Percentiles rank a stretch among this genome's conserved stretches.
Evolutionary conservation across 2,329 filamentous ascomycete genomes (phyloP).

Genomic region (Pyrenochaeta sp.): DNA sequence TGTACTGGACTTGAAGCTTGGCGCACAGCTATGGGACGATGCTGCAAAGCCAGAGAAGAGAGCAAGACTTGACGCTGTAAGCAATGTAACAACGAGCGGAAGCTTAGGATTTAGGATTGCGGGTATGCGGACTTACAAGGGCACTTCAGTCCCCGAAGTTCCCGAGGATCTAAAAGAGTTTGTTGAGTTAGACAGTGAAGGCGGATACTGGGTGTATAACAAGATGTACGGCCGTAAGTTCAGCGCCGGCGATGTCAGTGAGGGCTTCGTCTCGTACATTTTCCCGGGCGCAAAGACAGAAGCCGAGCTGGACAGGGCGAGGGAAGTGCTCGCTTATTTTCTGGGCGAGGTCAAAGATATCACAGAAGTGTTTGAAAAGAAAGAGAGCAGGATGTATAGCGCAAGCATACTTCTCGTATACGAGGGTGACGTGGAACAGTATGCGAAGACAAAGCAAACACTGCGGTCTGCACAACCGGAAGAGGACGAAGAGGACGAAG

Average conservation of each 20-base stretch:
- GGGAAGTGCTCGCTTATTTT: constrained; percentile 57
- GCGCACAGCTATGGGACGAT: constrained; percentile 85
- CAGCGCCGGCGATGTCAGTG: constrained; percentile 60
- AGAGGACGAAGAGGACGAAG: constrained; percentile 57
- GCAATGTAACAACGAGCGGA: constrained; percentile 66
- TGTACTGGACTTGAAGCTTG: constrained; percentile 92
- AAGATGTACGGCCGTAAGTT: constrained; percentile 72
- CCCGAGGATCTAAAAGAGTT: constrained; percentile 40
- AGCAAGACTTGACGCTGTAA: constrained; percentile 66
- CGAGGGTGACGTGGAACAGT: constrained; percentile 67
- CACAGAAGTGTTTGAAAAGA: constrained; percentile 64
- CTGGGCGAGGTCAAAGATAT: constrained; percentile 62
- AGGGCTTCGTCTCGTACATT: constrained; percentile 68
- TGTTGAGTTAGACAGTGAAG: constrained; percentile 54
- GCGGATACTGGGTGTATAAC: constrained; percentile 68
- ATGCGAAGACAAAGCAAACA: constrained; percentile 55
- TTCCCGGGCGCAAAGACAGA: constrained; percentile 45
- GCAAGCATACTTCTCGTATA: constrained; percentile 72
- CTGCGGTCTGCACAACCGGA: constrained; percentile 31
- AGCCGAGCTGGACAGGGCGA: constrained; percentile 47
- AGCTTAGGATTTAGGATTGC: constrained; percentile 70
- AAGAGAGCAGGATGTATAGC: constrained; percentile 74
- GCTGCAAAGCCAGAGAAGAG: constrained; percentile 66
- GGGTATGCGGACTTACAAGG: constrained; percentile 69
- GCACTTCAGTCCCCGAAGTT: constrained; percentile 26